phyloP scores from a whole-genome alignment of 768 basidiomycete species.

The Krasilnikovozyma curviuscula region DNA sequence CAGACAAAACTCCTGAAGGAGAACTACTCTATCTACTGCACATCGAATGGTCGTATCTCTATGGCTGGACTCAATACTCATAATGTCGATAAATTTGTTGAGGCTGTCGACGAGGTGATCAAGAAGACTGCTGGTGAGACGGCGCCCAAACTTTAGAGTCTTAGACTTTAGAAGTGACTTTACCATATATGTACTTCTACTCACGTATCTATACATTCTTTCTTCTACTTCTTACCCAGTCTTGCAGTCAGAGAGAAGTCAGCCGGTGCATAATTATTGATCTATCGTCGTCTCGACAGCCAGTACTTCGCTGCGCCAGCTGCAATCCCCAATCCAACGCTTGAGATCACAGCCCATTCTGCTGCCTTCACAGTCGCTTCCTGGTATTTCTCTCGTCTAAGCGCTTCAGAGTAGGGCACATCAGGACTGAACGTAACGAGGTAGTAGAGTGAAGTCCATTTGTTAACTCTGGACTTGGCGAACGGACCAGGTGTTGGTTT shows the following conservation, averaged over 20 bases:
- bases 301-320: no score
- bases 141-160: no score
- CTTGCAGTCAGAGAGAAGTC: no score
- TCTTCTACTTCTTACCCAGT: no score
- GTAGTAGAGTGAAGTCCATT: slow-evolving; percentile 86
- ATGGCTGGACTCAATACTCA: slow-evolving; percentile 76
- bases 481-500: slow-evolving; percentile 31
- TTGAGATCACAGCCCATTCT: no score
- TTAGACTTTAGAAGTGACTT: no score
- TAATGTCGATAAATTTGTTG: slow-evolving; percentile 36
- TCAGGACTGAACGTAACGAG: slow-evolving; percentile 98
- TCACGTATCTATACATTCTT: no score
- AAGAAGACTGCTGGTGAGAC: no score
- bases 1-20: slow-evolving; percentile 16
- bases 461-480: slow-evolving; percentile 36
- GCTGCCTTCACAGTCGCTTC: slow-evolving; percentile 39
- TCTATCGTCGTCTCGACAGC: no score
- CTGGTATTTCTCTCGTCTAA: slow-evolving; percentile 51
- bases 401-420: slow-evolving; percentile 68
- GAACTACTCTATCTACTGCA: slow-evolving; percentile 15
- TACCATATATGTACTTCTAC: no score
- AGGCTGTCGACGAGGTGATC: slow-evolving; percentile 17
- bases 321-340: no score
- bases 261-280: no score
- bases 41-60: slow-evolving; percentile 52